phyloP scores from a whole-genome alignment of 345 rosid genomes.

The Murraya koenigii region DNA sequence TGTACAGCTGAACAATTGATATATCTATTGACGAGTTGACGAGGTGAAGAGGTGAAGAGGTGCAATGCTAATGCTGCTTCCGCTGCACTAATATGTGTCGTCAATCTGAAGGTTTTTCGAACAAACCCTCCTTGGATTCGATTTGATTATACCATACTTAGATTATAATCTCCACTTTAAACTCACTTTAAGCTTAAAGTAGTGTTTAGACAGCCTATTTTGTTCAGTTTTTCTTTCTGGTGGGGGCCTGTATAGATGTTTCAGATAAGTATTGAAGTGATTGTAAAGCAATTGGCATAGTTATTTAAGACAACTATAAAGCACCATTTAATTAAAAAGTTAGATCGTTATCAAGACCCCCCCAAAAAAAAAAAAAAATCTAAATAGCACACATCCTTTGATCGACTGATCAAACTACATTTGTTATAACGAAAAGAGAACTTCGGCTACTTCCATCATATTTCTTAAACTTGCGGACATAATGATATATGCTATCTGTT shows the following conservation, averaged over 20 bases:
- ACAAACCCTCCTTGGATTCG: background rate
- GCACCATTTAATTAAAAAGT: conserved; percentile 1
- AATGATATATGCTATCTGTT: background rate
- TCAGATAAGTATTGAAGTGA: conserved; percentile 4
- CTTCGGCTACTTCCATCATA: background rate
- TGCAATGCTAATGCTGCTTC: too few species aligned
- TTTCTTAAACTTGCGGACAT: background rate
- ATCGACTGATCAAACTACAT: background rate
- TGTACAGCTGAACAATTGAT: background rate
- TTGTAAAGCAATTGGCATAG: background rate
- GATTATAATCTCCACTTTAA: background rate
- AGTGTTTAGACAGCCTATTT: background rate
- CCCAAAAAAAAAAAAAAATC: background rate
- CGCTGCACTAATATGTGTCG: background rate
- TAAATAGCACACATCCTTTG: background rate
- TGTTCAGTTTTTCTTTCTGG: background rate
- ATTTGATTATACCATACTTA: background rate
- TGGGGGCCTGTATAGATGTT: conserved; percentile 8
- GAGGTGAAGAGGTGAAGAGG: too few species aligned
- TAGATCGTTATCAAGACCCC: background rate
- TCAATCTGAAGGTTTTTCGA: background rate
- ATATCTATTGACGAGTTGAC: too few species aligned
- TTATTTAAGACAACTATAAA: conserved; percentile 6
- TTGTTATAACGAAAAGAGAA: background rate
- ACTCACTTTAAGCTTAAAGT: conserved; percentile 10